Conservation (phyloP, 345 rosid species). For the Lepidium sativum region DNA sequence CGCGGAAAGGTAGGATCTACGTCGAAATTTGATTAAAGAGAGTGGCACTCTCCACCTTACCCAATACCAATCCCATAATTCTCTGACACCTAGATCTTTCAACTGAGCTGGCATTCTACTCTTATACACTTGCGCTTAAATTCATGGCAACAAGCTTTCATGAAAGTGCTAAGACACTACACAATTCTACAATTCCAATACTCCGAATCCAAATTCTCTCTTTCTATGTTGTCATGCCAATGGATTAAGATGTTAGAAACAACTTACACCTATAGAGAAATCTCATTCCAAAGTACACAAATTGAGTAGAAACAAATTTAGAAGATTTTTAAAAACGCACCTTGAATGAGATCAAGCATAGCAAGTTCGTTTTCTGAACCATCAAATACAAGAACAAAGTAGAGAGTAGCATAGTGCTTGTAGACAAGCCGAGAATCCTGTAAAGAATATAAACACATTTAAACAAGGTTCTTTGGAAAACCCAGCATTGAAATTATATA, state of each 20-base stretch:
- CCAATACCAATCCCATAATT: background rate
- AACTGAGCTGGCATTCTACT: background rate
- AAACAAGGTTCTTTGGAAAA: background rate
- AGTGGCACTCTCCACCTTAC: background rate
- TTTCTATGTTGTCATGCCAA: background rate
- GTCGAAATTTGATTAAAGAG: background rate
- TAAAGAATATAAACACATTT: background rate
- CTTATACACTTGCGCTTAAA: background rate
- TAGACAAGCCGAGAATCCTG: constrained; percentile 85
- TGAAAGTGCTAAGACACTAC: background rate
- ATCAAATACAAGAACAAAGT: constrained; percentile 79
- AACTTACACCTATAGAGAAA: background rate
- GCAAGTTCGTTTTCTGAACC: constrained; percentile 92
- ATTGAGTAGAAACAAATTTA: background rate
- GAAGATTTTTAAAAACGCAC: constrained; percentile 22
- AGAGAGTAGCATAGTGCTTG: constrained; percentile 88
- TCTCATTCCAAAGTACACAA: background rate
- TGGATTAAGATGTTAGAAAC: background rate
- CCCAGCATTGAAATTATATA: background rate
- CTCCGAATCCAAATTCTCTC: background rate
- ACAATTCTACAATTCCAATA: background rate
- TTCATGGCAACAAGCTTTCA: background rate
- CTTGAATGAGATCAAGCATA: constrained; percentile 93
- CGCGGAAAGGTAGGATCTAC: background rate
- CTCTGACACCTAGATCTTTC: background rate